Conservation (phyloP, 225 moss, liverwort and hornwort species). For the Ulota crispa region DNA sequence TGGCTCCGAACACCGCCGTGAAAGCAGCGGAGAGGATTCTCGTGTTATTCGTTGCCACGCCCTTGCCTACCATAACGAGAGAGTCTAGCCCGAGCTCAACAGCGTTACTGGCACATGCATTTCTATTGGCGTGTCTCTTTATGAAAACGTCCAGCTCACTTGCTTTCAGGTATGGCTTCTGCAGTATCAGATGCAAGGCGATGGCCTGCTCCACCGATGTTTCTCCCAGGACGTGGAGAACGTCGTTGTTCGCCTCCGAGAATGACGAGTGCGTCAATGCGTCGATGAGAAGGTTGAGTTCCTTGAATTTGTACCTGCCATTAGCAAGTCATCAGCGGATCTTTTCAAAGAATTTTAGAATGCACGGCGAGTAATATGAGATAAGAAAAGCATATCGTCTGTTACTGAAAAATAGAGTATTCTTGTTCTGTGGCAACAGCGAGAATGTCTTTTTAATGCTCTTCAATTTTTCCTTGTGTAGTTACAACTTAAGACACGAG, state of each 20-base stretch:
- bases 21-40: conserved; percentile 38
- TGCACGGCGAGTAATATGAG: not conserved
- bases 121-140: not conserved
- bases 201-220: conserved; percentile 44
- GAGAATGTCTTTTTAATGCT: not conserved
- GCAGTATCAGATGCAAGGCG: conserved; percentile 35
- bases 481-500: not conserved
- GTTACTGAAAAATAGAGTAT: not conserved
- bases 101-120: conserved; percentile 29
- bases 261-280: conserved; percentile 57
- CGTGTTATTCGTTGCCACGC: not conserved
- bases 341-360: not conserved
- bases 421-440: not conserved
- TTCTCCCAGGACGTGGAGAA: conserved; percentile 43
- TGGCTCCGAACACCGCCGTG: conserved; percentile 45
- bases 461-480: too few species aligned
- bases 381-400: not conserved
- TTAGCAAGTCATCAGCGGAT: not conserved
- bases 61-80: conserved; percentile 40
- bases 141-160: conserved; percentile 22
- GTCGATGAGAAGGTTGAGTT: conserved; percentile 32
- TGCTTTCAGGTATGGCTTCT: conserved; percentile 27
- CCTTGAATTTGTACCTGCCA: conserved; percentile 51
- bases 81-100: conserved; percentile 28
- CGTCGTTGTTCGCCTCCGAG: conserved; percentile 40